phyloP scores from a whole-genome alignment of 1,284 basidiomycete species.

The Cutaneotrichosporon daszewskae region DNA sequence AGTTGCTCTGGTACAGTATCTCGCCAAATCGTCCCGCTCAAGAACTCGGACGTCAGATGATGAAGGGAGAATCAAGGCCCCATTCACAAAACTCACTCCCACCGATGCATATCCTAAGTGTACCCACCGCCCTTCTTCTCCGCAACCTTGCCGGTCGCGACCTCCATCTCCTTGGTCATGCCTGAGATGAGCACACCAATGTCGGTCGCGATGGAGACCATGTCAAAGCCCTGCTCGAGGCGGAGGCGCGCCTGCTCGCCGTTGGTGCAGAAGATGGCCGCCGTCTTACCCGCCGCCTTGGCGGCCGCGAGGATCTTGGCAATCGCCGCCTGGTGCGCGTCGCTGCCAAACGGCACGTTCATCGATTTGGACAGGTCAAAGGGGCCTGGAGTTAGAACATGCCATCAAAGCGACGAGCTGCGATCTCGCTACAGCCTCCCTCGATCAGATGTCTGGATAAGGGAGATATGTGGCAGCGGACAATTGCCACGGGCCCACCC shows the following conservation, averaged over 20 bases:
- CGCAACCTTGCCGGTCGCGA: conserved; percentile 3
- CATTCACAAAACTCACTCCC: too few species aligned
- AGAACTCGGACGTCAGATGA: too few species aligned
- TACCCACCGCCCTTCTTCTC: conserved; percentile 13
- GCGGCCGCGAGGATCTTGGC: conserved; percentile 55
- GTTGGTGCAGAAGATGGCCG: conserved; percentile 50
- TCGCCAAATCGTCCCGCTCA: too few species aligned
- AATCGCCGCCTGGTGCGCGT: conserved; percentile 54
- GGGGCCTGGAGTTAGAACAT: conserved; percentile 39
- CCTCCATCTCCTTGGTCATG: conserved; percentile 25
- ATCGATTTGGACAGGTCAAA: conserved; percentile 56
- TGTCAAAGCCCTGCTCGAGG: conserved; percentile 54
- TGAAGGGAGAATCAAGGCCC: too few species aligned
- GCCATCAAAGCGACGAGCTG: not conserved
- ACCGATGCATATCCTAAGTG: conserved; percentile 5
- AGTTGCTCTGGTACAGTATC: too few species aligned
- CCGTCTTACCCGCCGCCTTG: conserved; percentile 59
- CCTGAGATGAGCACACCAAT: conserved; percentile 19
- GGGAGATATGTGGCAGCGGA: too few species aligned
- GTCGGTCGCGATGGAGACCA: conserved; percentile 41
- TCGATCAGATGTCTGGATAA: too few species aligned
- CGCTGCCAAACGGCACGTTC: conserved; percentile 22
- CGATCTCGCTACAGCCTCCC: not conserved
- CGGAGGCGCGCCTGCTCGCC: conserved; percentile 54
- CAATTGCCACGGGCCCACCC: not conserved